phyloP scores from a whole-genome alignment of 164 flowering plant species.

The Aristolochia contorta region DNA sequence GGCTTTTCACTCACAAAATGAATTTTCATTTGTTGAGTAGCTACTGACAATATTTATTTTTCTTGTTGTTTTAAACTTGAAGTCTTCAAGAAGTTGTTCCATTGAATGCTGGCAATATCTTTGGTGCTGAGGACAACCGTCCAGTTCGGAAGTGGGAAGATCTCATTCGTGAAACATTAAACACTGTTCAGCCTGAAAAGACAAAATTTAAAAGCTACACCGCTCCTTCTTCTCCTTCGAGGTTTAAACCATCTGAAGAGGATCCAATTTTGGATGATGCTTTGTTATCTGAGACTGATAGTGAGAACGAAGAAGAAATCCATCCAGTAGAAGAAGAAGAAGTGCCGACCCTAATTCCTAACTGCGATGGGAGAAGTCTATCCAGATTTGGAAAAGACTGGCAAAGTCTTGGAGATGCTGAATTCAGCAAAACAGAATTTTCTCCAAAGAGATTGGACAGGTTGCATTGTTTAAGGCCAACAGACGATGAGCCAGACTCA shows the following conservation, averaged over 20 bases:
- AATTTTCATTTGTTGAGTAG: not conserved
- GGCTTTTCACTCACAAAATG: not conserved
- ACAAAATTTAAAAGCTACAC: constrained; percentile 56
- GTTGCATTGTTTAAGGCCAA: constrained; percentile 31
- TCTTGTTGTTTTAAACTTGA: constrained; percentile 10
- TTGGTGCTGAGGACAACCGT: constrained; percentile 84
- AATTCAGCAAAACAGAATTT: constrained; percentile 22
- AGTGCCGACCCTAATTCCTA: not conserved
- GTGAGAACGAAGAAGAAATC: constrained; percentile 59
- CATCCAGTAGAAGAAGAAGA: constrained; percentile 53
- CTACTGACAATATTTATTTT: not conserved
- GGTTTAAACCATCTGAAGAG: constrained; percentile 70
- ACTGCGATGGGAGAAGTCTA: constrained; percentile 23
- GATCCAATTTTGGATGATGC: constrained; percentile 60
- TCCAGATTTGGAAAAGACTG: constrained; percentile 10
- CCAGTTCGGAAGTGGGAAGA: constrained; percentile 77
- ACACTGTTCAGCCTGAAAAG: constrained; percentile 36
- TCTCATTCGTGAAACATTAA: constrained; percentile 65
- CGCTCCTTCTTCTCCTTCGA: constrained; percentile 92
- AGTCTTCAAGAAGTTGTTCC: constrained; percentile 97
- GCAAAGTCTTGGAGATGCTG: constrained; percentile 12
- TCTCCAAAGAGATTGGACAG: constrained; percentile 51
- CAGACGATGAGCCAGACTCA: constrained; percentile 18
- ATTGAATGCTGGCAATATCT: constrained; percentile 84
- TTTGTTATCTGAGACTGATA: constrained; percentile 42